A percentile compares a stretch with the other conserved stretches of the same genome.
These are phyloP conservation scores for Durotheca rogersii DNA, from an alignment of 495 filamentous ascomycete genomes.

Conservation along the genomic window DNA sequence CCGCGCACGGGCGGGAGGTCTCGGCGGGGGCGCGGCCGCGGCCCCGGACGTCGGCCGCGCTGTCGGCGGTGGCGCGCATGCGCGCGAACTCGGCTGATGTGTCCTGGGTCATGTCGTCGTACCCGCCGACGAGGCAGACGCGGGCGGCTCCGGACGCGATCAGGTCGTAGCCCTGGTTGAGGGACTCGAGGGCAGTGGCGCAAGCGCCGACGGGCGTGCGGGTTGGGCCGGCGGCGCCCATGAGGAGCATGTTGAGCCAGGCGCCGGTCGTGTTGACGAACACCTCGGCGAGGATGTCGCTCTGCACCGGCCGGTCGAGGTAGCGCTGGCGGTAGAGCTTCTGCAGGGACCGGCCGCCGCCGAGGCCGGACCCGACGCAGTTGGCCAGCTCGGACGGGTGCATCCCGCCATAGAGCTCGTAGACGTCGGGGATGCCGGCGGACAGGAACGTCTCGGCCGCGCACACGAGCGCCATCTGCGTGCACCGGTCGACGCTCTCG, in stretches of 20 bases:
- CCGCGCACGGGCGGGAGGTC: conserved; percentile 95
- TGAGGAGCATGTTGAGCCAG: conserved; percentile 97
- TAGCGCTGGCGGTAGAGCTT: conserved; percentile 97
- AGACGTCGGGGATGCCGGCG: conserved; percentile 94
- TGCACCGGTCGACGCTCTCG: conserved; percentile 91
- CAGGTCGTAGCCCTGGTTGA: conserved; percentile 96
- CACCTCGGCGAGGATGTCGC: conserved; percentile 96
- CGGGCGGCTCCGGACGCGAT: conserved; percentile 96
- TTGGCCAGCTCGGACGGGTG: conserved; percentile 96
- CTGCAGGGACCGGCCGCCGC: conserved; percentile 82
- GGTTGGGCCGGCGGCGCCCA: conserved; percentile 95
- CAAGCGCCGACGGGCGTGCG: conserved; percentile 97
- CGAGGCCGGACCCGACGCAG: conserved; percentile 94
- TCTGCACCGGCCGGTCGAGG: conserved; percentile 92
- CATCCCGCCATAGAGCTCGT: conserved; percentile 98
- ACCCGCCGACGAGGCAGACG: conserved; percentile 94
- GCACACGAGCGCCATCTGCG: conserved; percentile 88
- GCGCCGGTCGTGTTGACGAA: conserved; percentile 99
- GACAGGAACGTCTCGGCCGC: conserved; percentile 86
- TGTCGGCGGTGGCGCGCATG: conserved; percentile 97
- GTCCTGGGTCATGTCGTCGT: conserved; percentile 98
- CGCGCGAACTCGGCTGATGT: conserved; percentile 98
- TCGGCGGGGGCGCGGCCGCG: conserved; percentile 91
- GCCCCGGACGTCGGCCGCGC: conserved; percentile 87
- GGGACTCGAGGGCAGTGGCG: conserved; percentile 91